Evolutionary conservation across 129 eudicot species (phyloP), one percentile per base, ranked within the genome.

Genomic region (Scalesia atractyloides): DNA sequence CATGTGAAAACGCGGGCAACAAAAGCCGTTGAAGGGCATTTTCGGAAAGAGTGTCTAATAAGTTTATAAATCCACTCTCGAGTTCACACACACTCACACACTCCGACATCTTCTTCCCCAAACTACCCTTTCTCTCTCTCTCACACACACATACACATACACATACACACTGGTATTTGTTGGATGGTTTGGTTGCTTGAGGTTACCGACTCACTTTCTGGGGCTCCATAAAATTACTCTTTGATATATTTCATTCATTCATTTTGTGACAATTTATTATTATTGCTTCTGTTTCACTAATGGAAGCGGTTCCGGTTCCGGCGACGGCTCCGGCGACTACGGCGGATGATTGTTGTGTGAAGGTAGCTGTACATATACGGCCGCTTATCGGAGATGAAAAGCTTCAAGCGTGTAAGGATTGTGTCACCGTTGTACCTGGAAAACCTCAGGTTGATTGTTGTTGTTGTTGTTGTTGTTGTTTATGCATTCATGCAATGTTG

Each of bases 321-420:
- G 41, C 63, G 36, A 47, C 3, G 34, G 34, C 3, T 30, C 34
- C 80, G 69, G 59, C 72, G 65, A 61, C 80, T 30, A 30, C 34
- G 63, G 53, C 84, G 30, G 95, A 87, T 66, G 96, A 93, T 74
- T 93, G 98, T 71, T 87, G 96, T 81, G 98, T 93, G 30, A 90
- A 93, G 82, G 98, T 93, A 15, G 97, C 98, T 3, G 92, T 93
- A 72, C 98, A 93, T 66, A 81, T 93, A 57, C 83, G 98, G 52
- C 98, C 98, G 3, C 86, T 93, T 17, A 90, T 93, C 22, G 98
- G 92, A 33, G 98, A 93, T 82, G 98, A 93, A 70, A 79, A 75
- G 82, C 81, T 93, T 68, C 98, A 90, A 59, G 97, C 86, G 7
- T 93, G 98, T 81, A 84, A 87, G 73, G 98, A 93, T 79, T 93